Evolutionary conservation across 805 yeast genomes (phyloP).

Genomic region (Teunomyces aglyptinius): DNA sequence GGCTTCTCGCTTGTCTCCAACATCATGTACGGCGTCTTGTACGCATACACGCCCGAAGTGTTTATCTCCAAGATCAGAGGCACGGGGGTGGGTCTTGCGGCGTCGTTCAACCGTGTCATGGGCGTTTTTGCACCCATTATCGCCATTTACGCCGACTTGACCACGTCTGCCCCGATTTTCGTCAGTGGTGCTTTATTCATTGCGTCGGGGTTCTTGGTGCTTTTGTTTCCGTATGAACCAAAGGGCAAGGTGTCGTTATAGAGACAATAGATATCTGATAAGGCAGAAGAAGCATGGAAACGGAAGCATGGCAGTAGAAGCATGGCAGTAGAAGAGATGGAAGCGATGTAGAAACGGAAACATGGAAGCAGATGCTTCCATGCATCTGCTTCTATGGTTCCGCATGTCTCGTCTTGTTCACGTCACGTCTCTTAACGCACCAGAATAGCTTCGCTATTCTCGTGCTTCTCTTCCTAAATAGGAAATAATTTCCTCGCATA

Average conservation of each 20-base stretch:
- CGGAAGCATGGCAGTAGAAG: too few relatives aligned
- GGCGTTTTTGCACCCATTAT: constrained; percentile 61
- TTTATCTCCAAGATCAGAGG: constrained; percentile 50
- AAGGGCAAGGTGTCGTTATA: constrained; percentile 13
- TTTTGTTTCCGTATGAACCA: constrained; percentile 52
- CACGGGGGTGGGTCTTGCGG: constrained; percentile 59
- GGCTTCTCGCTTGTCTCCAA: constrained; percentile 46
- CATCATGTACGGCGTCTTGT: constrained; percentile 55
- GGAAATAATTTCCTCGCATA: too few relatives aligned
- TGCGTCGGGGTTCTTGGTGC: constrained; percentile 34
- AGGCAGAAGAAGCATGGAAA: too few relatives aligned
- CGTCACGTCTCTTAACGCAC: too few relatives aligned
- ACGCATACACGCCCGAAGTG: constrained; percentile 67
- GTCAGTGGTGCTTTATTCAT: constrained; percentile 59
- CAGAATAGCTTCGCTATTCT: too few relatives aligned
- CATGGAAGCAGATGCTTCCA: too few relatives aligned
- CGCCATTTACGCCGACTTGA: constrained; percentile 46
- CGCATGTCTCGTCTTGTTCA: too few relatives aligned
- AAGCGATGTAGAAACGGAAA: too few relatives aligned
- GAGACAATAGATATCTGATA: too few relatives aligned
- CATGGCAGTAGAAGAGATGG: too few relatives aligned
- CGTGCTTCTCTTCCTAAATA: too few relatives aligned
- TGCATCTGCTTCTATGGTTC: too few relatives aligned
- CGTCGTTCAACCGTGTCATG: constrained; percentile 51
- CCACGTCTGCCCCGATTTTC: constrained; percentile 59